These are phyloP conservation scores for Yamadazyma tumulicola DNA, from an alignment of 805 yeast genomes.

Conservation along the genomic window DNA sequence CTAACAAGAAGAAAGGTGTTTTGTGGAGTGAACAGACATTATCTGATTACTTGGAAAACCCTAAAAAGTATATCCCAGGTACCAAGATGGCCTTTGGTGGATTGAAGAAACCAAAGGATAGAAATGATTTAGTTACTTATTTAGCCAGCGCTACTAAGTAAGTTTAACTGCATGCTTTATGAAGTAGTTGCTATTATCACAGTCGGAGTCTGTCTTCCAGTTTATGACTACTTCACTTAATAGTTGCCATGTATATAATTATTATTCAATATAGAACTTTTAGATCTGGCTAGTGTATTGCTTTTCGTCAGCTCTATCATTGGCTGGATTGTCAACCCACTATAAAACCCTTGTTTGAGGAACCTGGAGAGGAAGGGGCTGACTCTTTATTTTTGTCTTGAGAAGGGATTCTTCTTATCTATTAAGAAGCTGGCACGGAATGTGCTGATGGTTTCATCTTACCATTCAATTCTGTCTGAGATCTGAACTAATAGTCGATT, in stretches of 20 bases:
- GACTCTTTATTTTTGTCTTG: too few relatives aligned
- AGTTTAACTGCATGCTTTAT: background rate
- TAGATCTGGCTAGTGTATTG: background rate
- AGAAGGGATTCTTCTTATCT: too few relatives aligned
- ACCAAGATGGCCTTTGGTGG: slow-evolving; percentile 99
- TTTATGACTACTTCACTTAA: slow-evolving; percentile 1
- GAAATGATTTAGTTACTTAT: slow-evolving; percentile 94
- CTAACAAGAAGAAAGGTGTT: slow-evolving; percentile 95
- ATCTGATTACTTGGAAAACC: slow-evolving; percentile 96
- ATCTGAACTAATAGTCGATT: too few relatives aligned
- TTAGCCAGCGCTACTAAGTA: slow-evolving; percentile 45
- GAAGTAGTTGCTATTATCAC: background rate
- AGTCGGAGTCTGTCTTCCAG: too few relatives aligned
- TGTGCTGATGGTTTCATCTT: too few relatives aligned
- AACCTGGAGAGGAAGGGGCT: too few relatives aligned
- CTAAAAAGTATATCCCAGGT: slow-evolving; percentile 99
- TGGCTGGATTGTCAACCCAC: slow-evolving; percentile 1
- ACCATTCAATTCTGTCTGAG: too few relatives aligned
- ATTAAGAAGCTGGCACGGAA: too few relatives aligned
- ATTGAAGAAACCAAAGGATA: slow-evolving; percentile 97
- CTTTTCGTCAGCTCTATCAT: background rate
- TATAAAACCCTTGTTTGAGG: too few relatives aligned
- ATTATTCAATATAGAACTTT: slow-evolving; percentile 3
- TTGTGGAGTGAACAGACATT: slow-evolving; percentile 82
- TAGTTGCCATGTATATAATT: slow-evolving; percentile 7